Percentiles rank a stretch among this genome's conserved stretches.
These are phyloP conservation scores for Erythrobasidium hasegawianum DNA, from an alignment of 1,284 basidiomycete genomes.

Conservation along the genomic window DNA sequence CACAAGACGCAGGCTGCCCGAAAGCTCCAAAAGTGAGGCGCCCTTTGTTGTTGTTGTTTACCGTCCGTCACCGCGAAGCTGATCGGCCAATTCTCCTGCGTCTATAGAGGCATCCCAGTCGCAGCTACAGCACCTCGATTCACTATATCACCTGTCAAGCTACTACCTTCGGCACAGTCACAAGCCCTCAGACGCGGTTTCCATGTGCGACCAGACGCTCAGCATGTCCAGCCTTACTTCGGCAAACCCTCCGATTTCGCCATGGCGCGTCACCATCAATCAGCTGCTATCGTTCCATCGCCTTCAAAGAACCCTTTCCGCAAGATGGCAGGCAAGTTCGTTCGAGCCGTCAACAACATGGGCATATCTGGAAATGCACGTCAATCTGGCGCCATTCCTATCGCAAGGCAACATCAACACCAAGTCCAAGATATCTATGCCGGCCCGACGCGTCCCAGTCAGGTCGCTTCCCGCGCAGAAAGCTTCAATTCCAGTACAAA, in stretches of 20 bases:
- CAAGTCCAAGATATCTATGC: background rate
- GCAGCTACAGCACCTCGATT: slow-evolving; percentile 2
- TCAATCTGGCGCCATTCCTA: background rate
- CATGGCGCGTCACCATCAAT: background rate
- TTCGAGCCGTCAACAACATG: slow-evolving; percentile 12
- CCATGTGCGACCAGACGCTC: slow-evolving; percentile 25
- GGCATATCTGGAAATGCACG: slow-evolving; percentile 17
- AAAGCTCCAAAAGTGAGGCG: slow-evolving; percentile 9
- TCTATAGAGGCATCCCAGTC: background rate
- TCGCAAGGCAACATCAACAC: background rate
- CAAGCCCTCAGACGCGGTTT: slow-evolving; percentile 14
- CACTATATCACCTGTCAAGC: slow-evolving; percentile 33
- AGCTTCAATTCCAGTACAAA: slow-evolving; percentile 19
- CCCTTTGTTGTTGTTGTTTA: background rate
- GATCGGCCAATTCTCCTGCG: background rate
- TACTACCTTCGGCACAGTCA: slow-evolving; percentile 13
- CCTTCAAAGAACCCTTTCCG: slow-evolving; percentile 14
- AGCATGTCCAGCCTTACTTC: background rate
- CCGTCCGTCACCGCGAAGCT: too few relatives aligned
- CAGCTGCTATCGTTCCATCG: background rate
- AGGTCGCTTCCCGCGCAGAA: background rate
- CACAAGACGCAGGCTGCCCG: too few relatives aligned
- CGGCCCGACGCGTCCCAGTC: background rate
- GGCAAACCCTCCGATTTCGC: background rate
- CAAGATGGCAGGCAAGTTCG: slow-evolving; percentile 15